Conservation (phyloP, 1,284 basidiomycete genomes). For the Puccinia brachypodii region DNA sequence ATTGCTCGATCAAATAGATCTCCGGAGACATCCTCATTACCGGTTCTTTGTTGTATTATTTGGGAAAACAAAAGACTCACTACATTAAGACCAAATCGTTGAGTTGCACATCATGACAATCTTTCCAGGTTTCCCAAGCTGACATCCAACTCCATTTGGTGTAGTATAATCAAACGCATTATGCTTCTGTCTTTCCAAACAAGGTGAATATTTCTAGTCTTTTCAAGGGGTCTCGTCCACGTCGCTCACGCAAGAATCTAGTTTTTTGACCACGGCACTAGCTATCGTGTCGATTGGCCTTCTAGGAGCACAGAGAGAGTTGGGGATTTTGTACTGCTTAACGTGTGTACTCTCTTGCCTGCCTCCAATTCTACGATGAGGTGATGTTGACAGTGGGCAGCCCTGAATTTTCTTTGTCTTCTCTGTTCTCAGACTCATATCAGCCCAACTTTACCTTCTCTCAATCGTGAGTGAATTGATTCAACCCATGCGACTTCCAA, state of each 20-base stretch:
- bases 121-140: neutral
- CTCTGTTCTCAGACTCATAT: constrained; percentile 24
- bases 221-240: neutral
- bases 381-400: neutral
- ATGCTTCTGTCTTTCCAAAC: constrained; percentile 36
- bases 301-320: constrained; percentile 18
- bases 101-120: neutral
- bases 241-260: neutral
- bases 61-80: constrained; percentile 15
- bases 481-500: neutral
- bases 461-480: constrained; percentile 18
- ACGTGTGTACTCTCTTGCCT: neutral
- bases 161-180: constrained; percentile 31
- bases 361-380: neutral
- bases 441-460: constrained; percentile 32
- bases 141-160: neutral
- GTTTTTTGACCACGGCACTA: constrained; percentile 32
- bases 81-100: constrained; percentile 36
- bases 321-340: constrained; percentile 27
- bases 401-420: neutral
- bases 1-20: neutral
- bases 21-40: constrained; percentile 33
- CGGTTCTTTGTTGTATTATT: constrained; percentile 37
- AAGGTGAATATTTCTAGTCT: neutral
- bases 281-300: constrained; percentile 33